phyloP scores from a whole-genome alignment of 78 protist genomes.

The Isochrysis galbana region DNA sequence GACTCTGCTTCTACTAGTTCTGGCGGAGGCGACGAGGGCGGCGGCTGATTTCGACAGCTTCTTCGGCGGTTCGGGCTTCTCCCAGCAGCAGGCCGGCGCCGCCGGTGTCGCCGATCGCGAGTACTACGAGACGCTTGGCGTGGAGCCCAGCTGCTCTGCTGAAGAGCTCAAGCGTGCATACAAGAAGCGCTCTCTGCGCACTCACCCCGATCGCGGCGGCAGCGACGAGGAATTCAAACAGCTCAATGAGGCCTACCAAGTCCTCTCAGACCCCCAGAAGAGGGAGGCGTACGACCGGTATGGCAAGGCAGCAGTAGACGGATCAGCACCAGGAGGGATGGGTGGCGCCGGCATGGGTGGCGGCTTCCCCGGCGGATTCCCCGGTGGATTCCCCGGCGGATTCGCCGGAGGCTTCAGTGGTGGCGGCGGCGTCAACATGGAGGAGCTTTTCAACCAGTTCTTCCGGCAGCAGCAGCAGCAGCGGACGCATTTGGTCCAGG shows the following conservation, averaged over 20 bases:
- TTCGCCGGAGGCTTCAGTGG: background rate
- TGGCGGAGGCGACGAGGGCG: background rate
- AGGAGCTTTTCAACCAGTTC: background rate
- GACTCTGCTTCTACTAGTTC: background rate
- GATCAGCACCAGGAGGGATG: background rate
- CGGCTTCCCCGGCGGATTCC: background rate
- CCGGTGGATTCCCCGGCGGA: background rate
- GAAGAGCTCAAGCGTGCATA: constrained; percentile 58
- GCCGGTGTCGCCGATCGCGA: background rate
- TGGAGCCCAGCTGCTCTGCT: constrained; percentile 43
- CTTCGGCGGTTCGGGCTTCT: no score
- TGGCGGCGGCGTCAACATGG: background rate
- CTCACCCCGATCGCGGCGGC: constrained; percentile 60
- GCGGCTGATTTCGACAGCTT: background rate
- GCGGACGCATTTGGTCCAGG: background rate
- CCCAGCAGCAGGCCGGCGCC: background rate
- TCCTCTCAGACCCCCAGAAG: constrained; percentile 65
- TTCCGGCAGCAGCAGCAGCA: background rate
- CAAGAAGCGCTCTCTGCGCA: background rate
- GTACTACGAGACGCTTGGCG: constrained; percentile 62
- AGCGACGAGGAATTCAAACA: constrained; percentile 63
- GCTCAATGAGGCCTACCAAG: constrained; percentile 70
- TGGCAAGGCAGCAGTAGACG: constrained; percentile 52
- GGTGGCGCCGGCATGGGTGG: constrained; percentile 23
- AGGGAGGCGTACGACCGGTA: constrained; percentile 66